Conservation (phyloP, 2,329 filamentous ascomycete genomes). For the Alternaria sp. region DNA sequence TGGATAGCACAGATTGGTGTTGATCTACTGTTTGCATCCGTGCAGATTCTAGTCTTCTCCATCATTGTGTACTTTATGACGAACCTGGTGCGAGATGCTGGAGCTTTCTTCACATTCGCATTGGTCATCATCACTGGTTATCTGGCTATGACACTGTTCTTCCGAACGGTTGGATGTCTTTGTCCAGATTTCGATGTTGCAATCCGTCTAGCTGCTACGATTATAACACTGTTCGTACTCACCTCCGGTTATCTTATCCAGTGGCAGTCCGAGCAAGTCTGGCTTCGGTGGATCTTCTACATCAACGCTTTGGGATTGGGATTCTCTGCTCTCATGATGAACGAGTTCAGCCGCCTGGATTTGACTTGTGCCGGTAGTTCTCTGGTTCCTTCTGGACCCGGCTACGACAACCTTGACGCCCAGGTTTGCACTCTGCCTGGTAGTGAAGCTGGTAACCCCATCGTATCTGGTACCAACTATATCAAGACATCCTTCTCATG, state of each 20-base stretch:
- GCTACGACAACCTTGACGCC: constrained; percentile 74
- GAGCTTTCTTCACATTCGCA: constrained; percentile 59
- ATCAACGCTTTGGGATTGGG: constrained; percentile 79
- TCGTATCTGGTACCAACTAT: constrained; percentile 73
- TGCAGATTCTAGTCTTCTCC: constrained; percentile 66
- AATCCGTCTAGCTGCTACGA: constrained; percentile 78
- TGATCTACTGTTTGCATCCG: constrained; percentile 75
- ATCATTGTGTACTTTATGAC: constrained; percentile 62
- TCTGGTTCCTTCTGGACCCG: constrained; percentile 74
- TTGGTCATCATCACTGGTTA: constrained; percentile 55
- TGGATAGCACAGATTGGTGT: constrained; percentile 86
- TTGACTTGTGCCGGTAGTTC: constrained; percentile 73
- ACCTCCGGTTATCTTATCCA: constrained; percentile 87
- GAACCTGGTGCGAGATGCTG: constrained; percentile 55
- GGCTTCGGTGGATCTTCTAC: constrained; percentile 86
- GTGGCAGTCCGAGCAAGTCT: constrained; percentile 76
- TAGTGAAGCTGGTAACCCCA: constrained; percentile 68
- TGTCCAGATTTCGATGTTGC: constrained; percentile 87
- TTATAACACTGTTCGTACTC: constrained; percentile 82
- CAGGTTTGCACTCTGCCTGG: constrained; percentile 85
- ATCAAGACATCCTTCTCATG: constrained; percentile 75
- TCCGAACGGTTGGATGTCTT: constrained; percentile 64
- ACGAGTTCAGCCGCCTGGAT: constrained; percentile 77
- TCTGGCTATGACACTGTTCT: constrained; percentile 56
- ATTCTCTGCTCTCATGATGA: constrained; percentile 83